Evolutionary conservation across 2,329 filamentous ascomycete species (phyloP), one percentile per base, ranked within the genome.

Genomic region (Epichloe coenophiala): DNA sequence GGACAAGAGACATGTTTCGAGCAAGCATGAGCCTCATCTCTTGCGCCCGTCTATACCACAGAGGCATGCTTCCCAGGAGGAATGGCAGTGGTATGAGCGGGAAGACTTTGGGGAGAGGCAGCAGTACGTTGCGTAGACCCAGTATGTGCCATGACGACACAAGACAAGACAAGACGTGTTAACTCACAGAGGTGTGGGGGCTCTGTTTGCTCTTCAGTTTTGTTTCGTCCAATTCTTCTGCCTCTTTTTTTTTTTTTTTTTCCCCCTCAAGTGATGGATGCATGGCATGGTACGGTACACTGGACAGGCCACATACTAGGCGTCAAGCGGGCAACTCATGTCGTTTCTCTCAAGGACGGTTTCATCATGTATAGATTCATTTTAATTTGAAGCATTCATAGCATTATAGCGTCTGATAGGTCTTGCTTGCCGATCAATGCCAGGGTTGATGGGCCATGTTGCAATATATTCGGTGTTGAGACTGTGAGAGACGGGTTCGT

Each of bases 51-150:
- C 21, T 15, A 6, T 43, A 33, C 35, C 46, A 19, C 46, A 46
- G 43, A 42, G 50, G 49, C 23, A 48, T 44, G 43, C 55, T 48
- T 48, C 48, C 42, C 56, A 56, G 33, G 58, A 60, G 11, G 60
- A 57, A 6, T 66, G 66, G 66, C 61, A 66, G 45, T 65, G 65
- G 61, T 59, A 65, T 48, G 60, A 61, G 51, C 61, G 58, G 39
- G 65, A 68, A 49, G 63, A 64, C 21, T 63, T 66, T 49, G 59
- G 58, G 27, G 56, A 63, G 45, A 57, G 54, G 38, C 56, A 54
- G 46, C 51, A 55, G 12, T 55, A 58, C 52, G 53, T 58, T 40
- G 56, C 55, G 35, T 56, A 58, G 56, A 57, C 57, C 46, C 55
- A 62, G 60, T 64, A 65, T 60, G 62, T 65, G 60, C 60, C 61